These are phyloP conservation scores for Entomortierella parvispora DNA, from an alignment of 192 early-diverging fungal genomes.

Conservation along the genomic window DNA sequence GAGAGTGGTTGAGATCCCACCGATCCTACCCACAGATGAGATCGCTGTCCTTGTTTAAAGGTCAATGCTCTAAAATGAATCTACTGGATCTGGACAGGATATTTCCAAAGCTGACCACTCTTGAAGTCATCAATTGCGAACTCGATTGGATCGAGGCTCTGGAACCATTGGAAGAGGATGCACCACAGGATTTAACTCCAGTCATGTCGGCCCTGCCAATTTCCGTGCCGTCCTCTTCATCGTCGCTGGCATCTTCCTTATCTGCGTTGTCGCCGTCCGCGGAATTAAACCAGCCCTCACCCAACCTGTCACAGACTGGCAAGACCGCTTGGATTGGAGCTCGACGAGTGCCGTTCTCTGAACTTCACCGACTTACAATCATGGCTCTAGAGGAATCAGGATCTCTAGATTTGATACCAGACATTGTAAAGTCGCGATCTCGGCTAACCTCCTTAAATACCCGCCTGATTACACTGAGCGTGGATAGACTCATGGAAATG, in stretches of 20 bases:
- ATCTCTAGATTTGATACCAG: slow-evolving; percentile 8
- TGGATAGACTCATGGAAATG: slow-evolving; percentile 12
- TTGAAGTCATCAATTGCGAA: slow-evolving; percentile 28
- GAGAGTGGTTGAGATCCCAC: not conserved
- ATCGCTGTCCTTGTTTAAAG: slow-evolving; percentile 17
- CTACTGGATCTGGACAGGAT: slow-evolving; percentile 33
- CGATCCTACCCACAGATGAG: slow-evolving; percentile 1
- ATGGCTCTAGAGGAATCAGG: slow-evolving; percentile 19
- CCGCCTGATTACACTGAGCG: slow-evolving; percentile 13
- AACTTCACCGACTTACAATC: slow-evolving; percentile 18
- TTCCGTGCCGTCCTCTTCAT: not conserved
- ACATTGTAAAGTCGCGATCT: slow-evolving; percentile 10
- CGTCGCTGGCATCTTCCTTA: not conserved
- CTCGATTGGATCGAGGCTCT: slow-evolving; percentile 29
- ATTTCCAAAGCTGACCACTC: slow-evolving; percentile 17
- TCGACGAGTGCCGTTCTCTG: slow-evolving; percentile 14
- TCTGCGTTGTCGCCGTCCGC: too few species aligned
- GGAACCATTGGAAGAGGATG: slow-evolving; percentile 9
- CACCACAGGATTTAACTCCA: not conserved
- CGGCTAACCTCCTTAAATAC: slow-evolving; percentile 13
- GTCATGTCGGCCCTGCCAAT: not conserved
- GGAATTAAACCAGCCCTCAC: too few species aligned
- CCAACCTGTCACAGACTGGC: too few species aligned
- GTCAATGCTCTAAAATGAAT: slow-evolving; percentile 9
- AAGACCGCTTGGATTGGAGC: too few species aligned